These are phyloP conservation scores for Colletotrichum aenigma DNA, from an alignment of 2,329 filamentous ascomycete genomes.

Conservation along the genomic window DNA sequence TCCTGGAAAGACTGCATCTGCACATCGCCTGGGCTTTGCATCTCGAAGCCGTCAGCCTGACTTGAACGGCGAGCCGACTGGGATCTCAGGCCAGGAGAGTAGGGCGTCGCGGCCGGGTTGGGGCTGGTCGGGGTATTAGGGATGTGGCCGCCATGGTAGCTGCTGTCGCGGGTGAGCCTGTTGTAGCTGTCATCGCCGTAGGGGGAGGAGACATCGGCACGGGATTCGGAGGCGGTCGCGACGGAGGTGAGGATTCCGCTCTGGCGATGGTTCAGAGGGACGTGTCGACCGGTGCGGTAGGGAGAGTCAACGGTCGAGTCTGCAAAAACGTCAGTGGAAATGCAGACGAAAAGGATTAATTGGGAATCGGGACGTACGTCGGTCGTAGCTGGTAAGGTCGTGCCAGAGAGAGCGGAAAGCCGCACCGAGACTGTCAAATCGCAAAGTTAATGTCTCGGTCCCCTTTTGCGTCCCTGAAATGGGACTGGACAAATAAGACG, in stretches of 20 bases:
- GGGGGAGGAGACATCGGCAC: slow-evolving; percentile 78
- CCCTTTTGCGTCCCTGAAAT: neutral
- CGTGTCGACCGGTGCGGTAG: slow-evolving; percentile 87
- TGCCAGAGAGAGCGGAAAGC: slow-evolving; percentile 95
- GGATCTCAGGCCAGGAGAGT: slow-evolving; percentile 91
- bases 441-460: slow-evolving; percentile 20
- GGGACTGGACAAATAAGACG: neutral
- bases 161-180: slow-evolving; percentile 42
- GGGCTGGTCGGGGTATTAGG: slow-evolving; percentile 54
- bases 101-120: slow-evolving; percentile 68
- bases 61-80: slow-evolving; percentile 69
- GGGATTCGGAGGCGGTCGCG: slow-evolving; percentile 87
- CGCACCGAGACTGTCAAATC: slow-evolving; percentile 60
- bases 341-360: neutral
- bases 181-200: slow-evolving; percentile 72
- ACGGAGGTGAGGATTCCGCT: slow-evolving; percentile 85
- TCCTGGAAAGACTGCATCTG: slow-evolving; percentile 96
- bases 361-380: slow-evolving; percentile 53
- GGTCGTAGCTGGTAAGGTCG: slow-evolving; percentile 76
- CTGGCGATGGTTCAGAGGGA: slow-evolving; percentile 78
- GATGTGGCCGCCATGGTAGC: slow-evolving; percentile 65
- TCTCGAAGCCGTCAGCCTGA: slow-evolving; percentile 71
- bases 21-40: slow-evolving; percentile 79
- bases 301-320: slow-evolving; percentile 94
- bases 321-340: slow-evolving; percentile 41